Evolutionary conservation across 768 basidiomycete species (phyloP), one percentile per base, ranked within the genome.

Genomic region (Plicaturopsis crispa): DNA sequence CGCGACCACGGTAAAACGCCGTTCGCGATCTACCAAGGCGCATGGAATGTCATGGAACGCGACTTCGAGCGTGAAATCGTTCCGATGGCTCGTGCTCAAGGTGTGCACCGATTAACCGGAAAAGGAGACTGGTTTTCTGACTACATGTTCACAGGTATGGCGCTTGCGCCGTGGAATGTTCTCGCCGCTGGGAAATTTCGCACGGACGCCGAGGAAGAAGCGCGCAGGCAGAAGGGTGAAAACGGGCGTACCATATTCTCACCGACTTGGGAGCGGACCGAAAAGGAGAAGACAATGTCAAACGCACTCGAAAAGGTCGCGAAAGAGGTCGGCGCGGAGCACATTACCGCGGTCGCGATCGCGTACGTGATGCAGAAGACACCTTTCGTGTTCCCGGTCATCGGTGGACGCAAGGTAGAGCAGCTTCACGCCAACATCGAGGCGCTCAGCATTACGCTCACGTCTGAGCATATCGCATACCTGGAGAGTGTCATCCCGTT

Each of bases 291-390:
- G 33, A 58, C 58, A 21, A 54, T 74, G 11, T 63, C 63, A 37
- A 47, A 52, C 3, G 73, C 63, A 0, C 56, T 77, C 17, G 72
- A 72, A 47, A 64, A 70, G 40, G 66, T 79, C 8, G 73, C 74
- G 1, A 47, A 47, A 11, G 67, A 77, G 44, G 57, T 75, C 5
- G 74, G 73, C 1, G 63, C 65, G 3, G 61, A 69, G 46, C 54
- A 55, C 35, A 60, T 78, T 45, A 67, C 66, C 5, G 56, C 75
- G n/a, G 66, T 70, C 7, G 69, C 68, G 7, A 62, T 72, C 40
- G 63, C 65, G 12, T 69, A 67, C 32, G 48, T 71, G 28, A 57
- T 72, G 55, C 65, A 66, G 32, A 72, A 70, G 48, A 51, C 66
- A n/a, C 61, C 63, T 1, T 66, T 62, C 31, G 65, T 68, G 6